phyloP scores from a whole-genome alignment of 768 basidiomycete species.

The Lyophyllum decastes region DNA sequence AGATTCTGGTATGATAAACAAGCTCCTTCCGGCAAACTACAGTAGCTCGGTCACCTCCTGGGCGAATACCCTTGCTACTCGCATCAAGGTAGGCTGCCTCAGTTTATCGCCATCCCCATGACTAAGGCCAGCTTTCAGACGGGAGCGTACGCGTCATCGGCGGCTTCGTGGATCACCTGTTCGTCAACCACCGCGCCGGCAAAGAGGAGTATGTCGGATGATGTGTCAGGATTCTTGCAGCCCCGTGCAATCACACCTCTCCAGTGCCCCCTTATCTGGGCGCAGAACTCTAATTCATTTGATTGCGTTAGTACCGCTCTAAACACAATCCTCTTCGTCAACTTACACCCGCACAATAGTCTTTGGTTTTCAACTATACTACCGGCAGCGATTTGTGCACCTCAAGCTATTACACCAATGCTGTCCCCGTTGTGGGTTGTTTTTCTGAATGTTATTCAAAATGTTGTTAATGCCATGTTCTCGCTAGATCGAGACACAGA shows the following conservation, averaged over 20 bases:
- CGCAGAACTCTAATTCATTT: constrained; percentile 43
- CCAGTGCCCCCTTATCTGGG: constrained; percentile 49
- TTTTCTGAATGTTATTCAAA: background rate
- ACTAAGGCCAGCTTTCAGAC: constrained; percentile 21
- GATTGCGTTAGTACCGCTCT: constrained; percentile 37
- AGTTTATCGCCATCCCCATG: background rate
- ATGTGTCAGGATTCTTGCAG: constrained; percentile 29
- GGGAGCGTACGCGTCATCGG: constrained; percentile 30
- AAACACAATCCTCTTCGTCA: background rate
- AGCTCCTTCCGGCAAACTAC: constrained; percentile 34
- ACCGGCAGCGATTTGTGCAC: constrained; percentile 46
- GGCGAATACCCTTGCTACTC: constrained; percentile 37
- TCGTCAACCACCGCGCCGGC: constrained; percentile 34
- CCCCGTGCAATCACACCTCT: constrained; percentile 38
- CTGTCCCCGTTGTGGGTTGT: constrained; percentile 35
- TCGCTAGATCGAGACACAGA: constrained; percentile 42
- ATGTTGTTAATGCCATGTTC: background rate
- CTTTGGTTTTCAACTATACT: constrained; percentile 43
- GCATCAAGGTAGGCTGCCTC: constrained; percentile 36
- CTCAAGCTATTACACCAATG: constrained; percentile 35
- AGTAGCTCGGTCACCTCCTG: constrained; percentile 37
- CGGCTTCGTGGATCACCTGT: constrained; percentile 40
- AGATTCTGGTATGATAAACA: constrained; percentile 44
- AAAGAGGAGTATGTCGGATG: constrained; percentile 29
- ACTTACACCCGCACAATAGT: constrained; percentile 22